Base-by-base conservation (phyloP, 805 yeast genomes). In the Lipomyces chichibuensis region DNA sequence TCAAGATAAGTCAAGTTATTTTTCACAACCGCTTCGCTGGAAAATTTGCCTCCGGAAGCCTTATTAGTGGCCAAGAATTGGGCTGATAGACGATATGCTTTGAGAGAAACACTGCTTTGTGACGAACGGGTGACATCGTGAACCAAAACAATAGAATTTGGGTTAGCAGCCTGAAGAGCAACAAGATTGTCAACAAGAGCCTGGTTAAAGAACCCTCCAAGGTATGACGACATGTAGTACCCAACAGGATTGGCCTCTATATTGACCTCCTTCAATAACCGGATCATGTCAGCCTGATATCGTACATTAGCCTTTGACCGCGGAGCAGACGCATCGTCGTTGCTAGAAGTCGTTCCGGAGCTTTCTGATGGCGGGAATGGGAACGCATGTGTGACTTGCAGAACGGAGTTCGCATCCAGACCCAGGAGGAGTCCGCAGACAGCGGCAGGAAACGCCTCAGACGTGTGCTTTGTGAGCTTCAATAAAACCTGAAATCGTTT, bases 341-440 rank as follows among this genome's bases (percentile, higher is more conserved):
- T 91, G 66, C 80, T 75, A 57, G 77, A 69, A 39, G 74, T 71
- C 5, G 63, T 51, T 37, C 64, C 68, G 53, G 43, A 60, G 32
- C 52, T 55, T 23, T 69, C 73, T 1, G 59, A 63, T 25, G 69
- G 64, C 64, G 96, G 94, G 79, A 85, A 88, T 61, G 90, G 88
- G 79, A 86, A 90, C 27, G 87, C 81, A 72, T 88, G 88, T 13
- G 91, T 82, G 57, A 83, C 76, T 60, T 80, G 78, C 17, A 83
- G 74, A 46, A 84, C 80, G 13, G 80, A 78, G 55, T 84, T 84
- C 43, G 76, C 80, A 64, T 84, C 85, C 66, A 88, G 81, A n/a
- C 96, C 96, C 65, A 87, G 85, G 63, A 91, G 81, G 51, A 91
- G 87, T 25, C 96, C 96, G 35, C 88, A 81, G 66, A 84, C 88